These are phyloP conservation scores for Agaricus subrufescens DNA, from an alignment of 768 basidiomycete species.

Conservation along the genomic window DNA sequence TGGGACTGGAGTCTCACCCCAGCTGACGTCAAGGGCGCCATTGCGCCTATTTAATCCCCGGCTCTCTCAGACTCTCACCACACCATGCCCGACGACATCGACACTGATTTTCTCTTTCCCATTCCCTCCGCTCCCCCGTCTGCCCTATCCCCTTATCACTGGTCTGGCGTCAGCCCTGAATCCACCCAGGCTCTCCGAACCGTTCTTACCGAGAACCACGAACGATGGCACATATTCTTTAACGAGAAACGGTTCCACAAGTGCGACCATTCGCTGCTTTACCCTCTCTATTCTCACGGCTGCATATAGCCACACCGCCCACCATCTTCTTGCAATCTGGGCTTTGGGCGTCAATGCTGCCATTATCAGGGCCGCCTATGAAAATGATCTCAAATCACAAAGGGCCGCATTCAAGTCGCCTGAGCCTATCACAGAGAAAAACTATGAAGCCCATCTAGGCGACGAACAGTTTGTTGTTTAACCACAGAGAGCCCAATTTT, in stretches of 20 bases:
- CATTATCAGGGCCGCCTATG: constrained; percentile 33
- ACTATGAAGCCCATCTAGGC: constrained; percentile 52
- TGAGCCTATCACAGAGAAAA: constrained; percentile 36
- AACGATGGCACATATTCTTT: constrained; percentile 51
- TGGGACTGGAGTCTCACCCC: too few species aligned
- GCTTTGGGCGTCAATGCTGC: constrained; percentile 47
- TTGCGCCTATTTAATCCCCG: background rate
- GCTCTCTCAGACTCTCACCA: background rate
- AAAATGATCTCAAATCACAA: constrained; percentile 31
- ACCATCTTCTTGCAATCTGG: constrained; percentile 57
- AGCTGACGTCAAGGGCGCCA: background rate
- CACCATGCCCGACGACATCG: background rate
- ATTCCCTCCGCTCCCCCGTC: constrained; percentile 24
- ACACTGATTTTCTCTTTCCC: constrained; percentile 24
- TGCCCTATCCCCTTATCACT: constrained; percentile 23
- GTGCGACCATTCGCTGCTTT: constrained; percentile 16
- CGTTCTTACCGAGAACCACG: constrained; percentile 46
- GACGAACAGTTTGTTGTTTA: constrained; percentile 40
- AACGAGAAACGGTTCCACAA: constrained; percentile 35
- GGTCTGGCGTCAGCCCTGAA: constrained; percentile 28
- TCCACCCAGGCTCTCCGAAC: constrained; percentile 34
- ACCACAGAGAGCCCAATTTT: background rate
- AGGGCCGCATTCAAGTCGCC: constrained; percentile 39
- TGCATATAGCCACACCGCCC: constrained; percentile 43
- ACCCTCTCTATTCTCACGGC: constrained; percentile 25